Evolutionary conservation across 1,284 basidiomycete species (phyloP).

Genomic region (Meripilus lineatus): DNA sequence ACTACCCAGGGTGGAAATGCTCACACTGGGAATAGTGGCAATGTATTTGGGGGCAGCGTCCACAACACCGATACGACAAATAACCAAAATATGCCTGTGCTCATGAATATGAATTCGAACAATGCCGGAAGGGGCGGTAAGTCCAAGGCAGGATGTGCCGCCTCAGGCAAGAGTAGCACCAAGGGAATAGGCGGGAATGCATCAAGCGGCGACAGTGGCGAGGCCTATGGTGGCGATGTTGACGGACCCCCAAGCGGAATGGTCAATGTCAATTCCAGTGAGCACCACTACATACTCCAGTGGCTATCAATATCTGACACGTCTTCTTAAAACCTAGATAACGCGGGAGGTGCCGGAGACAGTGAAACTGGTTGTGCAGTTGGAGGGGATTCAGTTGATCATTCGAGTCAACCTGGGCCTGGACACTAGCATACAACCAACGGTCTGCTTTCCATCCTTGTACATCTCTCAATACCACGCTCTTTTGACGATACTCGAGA

Average conservation of each 20-base stretch:
- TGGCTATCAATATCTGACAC: too few species aligned
- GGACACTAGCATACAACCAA: too few species aligned
- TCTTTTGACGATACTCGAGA: too few species aligned
- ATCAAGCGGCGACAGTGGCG: conserved; percentile 24
- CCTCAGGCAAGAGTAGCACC: conserved; percentile 20
- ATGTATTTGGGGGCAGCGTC: conserved; percentile 24
- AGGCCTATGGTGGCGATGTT: conserved; percentile 25
- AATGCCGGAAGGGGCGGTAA: conserved; percentile 27
- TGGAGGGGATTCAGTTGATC: conserved; percentile 30
- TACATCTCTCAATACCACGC: not conserved
- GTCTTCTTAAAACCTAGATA: conserved; percentile 24
- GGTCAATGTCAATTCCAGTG: conserved; percentile 28
- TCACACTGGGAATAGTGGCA: conserved; percentile 21
- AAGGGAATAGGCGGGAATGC: conserved; percentile 26
- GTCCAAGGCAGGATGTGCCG: conserved; percentile 24
- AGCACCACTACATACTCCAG: conserved; percentile 14
- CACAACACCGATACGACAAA: conserved; percentile 14
- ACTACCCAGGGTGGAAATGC: conserved; percentile 26
- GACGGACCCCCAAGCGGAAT: conserved; percentile 21
- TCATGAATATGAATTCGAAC: conserved; percentile 29
- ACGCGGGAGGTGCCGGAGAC: conserved; percentile 26
- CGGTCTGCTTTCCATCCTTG: not conserved
- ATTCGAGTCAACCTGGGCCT: too few species aligned
- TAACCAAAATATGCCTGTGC: conserved; percentile 23
- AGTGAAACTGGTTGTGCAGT: conserved; percentile 23